These are phyloP conservation scores for Alnus glutinosa DNA, from an alignment of 306 rosid species.

Conservation along the genomic window DNA sequence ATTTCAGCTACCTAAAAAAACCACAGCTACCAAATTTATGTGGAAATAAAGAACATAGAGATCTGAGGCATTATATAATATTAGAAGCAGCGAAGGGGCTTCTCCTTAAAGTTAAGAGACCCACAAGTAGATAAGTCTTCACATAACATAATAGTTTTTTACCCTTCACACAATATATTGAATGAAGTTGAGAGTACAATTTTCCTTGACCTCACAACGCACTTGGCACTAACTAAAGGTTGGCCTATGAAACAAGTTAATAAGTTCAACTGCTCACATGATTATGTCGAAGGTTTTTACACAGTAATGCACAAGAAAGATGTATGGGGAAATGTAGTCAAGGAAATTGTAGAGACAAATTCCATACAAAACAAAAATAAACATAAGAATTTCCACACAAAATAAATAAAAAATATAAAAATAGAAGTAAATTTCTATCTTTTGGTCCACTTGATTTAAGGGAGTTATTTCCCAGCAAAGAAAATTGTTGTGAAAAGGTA, in stretches of 20 bases:
- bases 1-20: constrained; percentile 83
- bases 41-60: not conserved
- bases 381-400: not conserved
- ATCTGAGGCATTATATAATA: not conserved
- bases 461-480: not conserved
- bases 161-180: not conserved
- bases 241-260: not conserved
- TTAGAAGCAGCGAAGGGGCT: not conserved
- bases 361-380: not conserved
- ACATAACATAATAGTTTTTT: not conserved
- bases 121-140: not conserved
- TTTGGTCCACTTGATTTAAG: not conserved
- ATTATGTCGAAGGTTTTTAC: not conserved
- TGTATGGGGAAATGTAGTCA: not conserved
- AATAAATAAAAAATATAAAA: not conserved
- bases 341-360: not conserved
- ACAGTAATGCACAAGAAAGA: not conserved
- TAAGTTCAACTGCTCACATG: not conserved
- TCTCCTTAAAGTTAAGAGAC: not conserved
- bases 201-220: not conserved
- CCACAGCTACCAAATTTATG: constrained; percentile 15
- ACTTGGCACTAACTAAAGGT: not conserved
- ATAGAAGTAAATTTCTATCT: not conserved
- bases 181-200: not conserved
- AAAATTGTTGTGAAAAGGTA: not conserved